Percentiles rank a stretch among this genome's conserved stretches.
Conservation (phyloP, 768 basidiomycete genomes). For the Rubroboletus satanas region DNA sequence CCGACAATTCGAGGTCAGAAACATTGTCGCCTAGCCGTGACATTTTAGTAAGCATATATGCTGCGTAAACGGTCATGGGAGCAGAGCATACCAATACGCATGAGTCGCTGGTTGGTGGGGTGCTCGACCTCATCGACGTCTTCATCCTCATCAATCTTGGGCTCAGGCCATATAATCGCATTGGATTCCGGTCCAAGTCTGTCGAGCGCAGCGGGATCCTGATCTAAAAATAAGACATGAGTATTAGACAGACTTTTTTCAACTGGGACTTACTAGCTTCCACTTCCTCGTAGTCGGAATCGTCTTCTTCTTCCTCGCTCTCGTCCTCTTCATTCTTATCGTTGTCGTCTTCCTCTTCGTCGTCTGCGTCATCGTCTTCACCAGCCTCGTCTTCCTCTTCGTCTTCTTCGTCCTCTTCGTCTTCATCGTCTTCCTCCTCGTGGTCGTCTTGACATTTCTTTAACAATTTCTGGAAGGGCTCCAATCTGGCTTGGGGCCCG, state of each 20-base stretch:
- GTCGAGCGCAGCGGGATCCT: constrained; percentile 39
- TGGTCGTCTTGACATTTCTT: constrained; percentile 37
- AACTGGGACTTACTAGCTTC: constrained; percentile 53
- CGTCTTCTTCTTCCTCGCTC: constrained; percentile 35
- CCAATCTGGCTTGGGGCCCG: constrained; percentile 65
- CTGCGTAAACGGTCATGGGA: not conserved
- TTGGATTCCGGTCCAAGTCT: constrained; percentile 67
- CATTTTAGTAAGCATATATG: constrained; percentile 1
- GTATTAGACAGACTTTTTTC: not conserved
- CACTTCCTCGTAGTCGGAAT: constrained; percentile 65
- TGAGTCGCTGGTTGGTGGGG: constrained; percentile 67
- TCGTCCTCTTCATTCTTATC: constrained; percentile 31
- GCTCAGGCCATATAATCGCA: constrained; percentile 79
- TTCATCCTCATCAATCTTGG: constrained; percentile 55
- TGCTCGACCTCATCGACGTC: constrained; percentile 59
- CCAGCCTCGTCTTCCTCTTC: constrained; percentile 5
- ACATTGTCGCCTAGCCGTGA: constrained; percentile 47
- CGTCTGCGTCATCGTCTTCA: constrained; percentile 29
- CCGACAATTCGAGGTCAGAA: constrained; percentile 59
- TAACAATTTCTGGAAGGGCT: constrained; percentile 73
- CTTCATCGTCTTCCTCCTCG: constrained; percentile 31
- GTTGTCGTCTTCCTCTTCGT: constrained; percentile 35
- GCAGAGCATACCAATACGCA: constrained; percentile 60
- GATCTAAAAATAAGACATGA: constrained; percentile 36
- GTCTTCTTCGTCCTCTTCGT: constrained; percentile 11